Evolutionary conservation across 164 flowering plant species (phyloP).

Genomic region (Taxillus chinensis): DNA sequence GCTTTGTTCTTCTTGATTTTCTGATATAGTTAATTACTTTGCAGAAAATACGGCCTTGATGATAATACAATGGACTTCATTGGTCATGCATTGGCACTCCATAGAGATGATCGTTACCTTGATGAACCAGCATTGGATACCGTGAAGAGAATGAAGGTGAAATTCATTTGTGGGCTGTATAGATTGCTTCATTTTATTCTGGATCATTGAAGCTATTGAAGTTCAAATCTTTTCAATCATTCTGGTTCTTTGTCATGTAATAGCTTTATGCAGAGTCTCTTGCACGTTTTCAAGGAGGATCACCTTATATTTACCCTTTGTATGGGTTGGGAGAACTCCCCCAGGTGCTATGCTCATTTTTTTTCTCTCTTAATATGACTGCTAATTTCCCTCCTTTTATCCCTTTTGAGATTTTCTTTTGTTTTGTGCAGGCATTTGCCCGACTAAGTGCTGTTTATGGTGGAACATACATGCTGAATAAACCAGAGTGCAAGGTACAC

Average conservation of each 20-base stretch:
- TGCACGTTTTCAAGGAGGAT: constrained; percentile 96
- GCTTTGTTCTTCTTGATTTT: no score
- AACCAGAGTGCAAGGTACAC: constrained; percentile 89
- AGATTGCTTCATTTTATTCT: not conserved
- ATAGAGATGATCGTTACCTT: constrained; percentile 73
- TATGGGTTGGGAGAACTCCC: constrained; percentile 97
- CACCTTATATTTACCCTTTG: constrained; percentile 90
- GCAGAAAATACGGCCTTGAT: constrained; percentile 89
- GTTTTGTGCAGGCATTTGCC: constrained; percentile 68
- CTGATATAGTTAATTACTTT: not conserved
- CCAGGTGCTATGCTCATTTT: constrained; percentile 41
- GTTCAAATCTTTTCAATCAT: constrained; percentile 3
- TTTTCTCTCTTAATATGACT: constrained; percentile 4
- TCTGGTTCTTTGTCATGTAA: constrained; percentile 7
- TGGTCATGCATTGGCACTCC: constrained; percentile 90
- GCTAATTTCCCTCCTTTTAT: not conserved
- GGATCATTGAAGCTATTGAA: no score
- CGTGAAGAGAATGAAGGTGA: constrained; percentile 90
- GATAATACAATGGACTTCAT: constrained; percentile 84
- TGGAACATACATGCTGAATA: constrained; percentile 93
- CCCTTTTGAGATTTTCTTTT: not conserved
- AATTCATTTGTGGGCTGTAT: not conserved
- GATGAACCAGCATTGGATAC: constrained; percentile 85
- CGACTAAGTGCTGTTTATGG: constrained; percentile 97
- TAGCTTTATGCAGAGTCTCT: constrained; percentile 89